These are phyloP conservation scores for Cercospora sp. DNA, from an alignment of 2,329 filamentous ascomycete species.

Conservation along the genomic window DNA sequence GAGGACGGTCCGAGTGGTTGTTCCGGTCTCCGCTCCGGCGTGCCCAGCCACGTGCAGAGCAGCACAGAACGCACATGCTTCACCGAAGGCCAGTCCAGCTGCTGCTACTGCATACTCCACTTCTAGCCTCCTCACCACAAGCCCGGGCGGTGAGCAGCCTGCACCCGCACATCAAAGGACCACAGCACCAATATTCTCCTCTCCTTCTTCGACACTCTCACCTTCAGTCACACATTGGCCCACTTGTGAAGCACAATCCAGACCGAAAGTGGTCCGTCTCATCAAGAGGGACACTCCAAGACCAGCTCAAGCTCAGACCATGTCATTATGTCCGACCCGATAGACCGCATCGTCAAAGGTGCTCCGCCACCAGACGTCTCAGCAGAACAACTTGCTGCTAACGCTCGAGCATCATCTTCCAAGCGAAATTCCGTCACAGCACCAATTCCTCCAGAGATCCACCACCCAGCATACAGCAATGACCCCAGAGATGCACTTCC, in stretches of 20 bases:
- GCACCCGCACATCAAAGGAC: not conserved
- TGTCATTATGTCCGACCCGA: constrained; percentile 28
- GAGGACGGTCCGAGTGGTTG: not conserved
- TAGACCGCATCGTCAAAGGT: constrained; percentile 92
- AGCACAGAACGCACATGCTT: not conserved
- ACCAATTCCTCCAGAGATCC: constrained; percentile 37
- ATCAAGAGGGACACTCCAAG: not conserved
- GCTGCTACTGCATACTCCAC: not conserved
- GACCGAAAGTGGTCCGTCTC: not conserved
- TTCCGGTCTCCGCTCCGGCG: not conserved
- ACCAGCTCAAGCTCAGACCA: not conserved
- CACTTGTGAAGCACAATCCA: not conserved
- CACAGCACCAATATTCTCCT: not conserved
- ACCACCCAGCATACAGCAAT: constrained; percentile 39
- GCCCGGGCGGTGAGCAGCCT: not conserved
- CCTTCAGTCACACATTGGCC: not conserved
- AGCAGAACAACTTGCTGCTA: constrained; percentile 42
- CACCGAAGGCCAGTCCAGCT: not conserved
- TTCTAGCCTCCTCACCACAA: not conserved
- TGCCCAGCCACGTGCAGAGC: not conserved
- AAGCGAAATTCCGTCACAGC: constrained; percentile 48
- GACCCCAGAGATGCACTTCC: constrained; percentile 80
- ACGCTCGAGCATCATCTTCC: constrained; percentile 35
- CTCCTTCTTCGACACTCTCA: not conserved
- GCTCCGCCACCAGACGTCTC: constrained; percentile 66